These are phyloP conservation scores for Priceomyces fermenticarens DNA, from an alignment of 805 yeast genomes.

Conservation along the genomic window DNA sequence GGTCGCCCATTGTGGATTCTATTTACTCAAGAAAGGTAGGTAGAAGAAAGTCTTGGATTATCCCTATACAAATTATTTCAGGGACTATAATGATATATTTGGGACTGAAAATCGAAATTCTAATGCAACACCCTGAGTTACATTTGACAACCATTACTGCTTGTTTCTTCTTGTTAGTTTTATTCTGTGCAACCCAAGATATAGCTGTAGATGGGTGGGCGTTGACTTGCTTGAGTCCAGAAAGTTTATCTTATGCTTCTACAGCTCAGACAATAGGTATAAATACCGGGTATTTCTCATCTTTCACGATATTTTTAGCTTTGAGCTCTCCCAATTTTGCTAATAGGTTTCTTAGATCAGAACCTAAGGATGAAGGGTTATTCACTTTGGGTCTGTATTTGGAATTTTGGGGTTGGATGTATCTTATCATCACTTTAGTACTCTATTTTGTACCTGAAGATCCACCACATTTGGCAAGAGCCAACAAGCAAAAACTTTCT, in stretches of 20 bases:
- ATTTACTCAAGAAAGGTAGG: slow-evolving; percentile 66
- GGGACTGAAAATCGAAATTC: slow-evolving; percentile 54
- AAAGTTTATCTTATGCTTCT: slow-evolving; percentile 84
- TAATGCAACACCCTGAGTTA: slow-evolving; percentile 48
- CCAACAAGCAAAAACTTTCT: slow-evolving; percentile 27
- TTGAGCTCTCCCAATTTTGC: slow-evolving; percentile 91
- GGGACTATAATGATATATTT: slow-evolving; percentile 63
- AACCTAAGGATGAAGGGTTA: slow-evolving; percentile 62
- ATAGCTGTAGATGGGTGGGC: slow-evolving; percentile 99
- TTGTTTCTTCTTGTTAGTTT: slow-evolving; percentile 72
- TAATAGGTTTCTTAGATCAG: slow-evolving; percentile 69
- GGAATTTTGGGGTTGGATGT: slow-evolving; percentile 71
- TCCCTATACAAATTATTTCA: slow-evolving; percentile 85
- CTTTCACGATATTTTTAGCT: slow-evolving; percentile 89
- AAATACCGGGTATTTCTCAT: slow-evolving; percentile 86
- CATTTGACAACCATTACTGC: slow-evolving; percentile 59
- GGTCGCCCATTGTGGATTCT: slow-evolving; percentile 97
- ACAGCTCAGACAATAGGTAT: slow-evolving; percentile 97
- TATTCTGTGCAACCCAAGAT: slow-evolving; percentile 95
- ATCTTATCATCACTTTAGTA: slow-evolving; percentile 61
- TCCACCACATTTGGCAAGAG: slow-evolving; percentile 46
- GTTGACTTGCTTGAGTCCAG: slow-evolving; percentile 73
- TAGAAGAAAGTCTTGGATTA: slow-evolving; percentile 88
- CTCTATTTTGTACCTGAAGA: slow-evolving; percentile 70
- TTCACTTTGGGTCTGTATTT: slow-evolving; percentile 74